Evolutionary conservation across 805 yeast genomes (phyloP), one percentile per base, ranked within the genome.

Genomic region (Yarrowia sp.): DNA sequence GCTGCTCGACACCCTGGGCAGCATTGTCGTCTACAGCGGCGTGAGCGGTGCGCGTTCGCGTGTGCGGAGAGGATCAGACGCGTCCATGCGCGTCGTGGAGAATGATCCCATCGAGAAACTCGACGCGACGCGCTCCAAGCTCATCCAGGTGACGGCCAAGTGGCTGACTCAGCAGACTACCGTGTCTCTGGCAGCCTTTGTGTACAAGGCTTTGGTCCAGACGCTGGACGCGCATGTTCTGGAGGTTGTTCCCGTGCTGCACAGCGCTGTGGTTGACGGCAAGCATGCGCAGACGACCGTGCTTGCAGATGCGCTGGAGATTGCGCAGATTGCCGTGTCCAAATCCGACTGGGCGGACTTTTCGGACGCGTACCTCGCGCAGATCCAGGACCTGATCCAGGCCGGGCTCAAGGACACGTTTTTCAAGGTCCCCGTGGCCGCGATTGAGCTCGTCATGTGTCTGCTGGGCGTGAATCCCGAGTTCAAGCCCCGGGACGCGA

Each of bases 1-100:
- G 63, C 74, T 81, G 1, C 69, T 86, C 33, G 74, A 73, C 16
- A 72, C 86, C 1, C 65, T 84, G 35, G 75, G 77, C 5, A 66
- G 68, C 0, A 33, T 51, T 47, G 56, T 47, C 21, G 56, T 33
- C 6, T 47, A 47, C 56, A 47, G 39, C 29, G 39, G 39, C 14
- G 27, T 47, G 21, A n/a, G 22, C 4, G 39, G 39, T 1, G 39
- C 51, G 2, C 51, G 51, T 4, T 29, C 51, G 1, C 51, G 51
- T 12, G 59, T 32, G 0, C 27, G 74, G 61, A 58, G 75, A 65
- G 68, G 66, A 55, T 69, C 63, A 19, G 69, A 49, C 60, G 67
- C 46, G 62, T 72, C 65, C 63, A 69, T 51, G 74, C 62, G 55
- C 3, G 51, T 63, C 18, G 35, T 56, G n/a, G 71, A 65, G 14